Base-by-base conservation (phyloP, 2,329 filamentous ascomycete species). In the Pseudopyricularia cyperi region DNA sequence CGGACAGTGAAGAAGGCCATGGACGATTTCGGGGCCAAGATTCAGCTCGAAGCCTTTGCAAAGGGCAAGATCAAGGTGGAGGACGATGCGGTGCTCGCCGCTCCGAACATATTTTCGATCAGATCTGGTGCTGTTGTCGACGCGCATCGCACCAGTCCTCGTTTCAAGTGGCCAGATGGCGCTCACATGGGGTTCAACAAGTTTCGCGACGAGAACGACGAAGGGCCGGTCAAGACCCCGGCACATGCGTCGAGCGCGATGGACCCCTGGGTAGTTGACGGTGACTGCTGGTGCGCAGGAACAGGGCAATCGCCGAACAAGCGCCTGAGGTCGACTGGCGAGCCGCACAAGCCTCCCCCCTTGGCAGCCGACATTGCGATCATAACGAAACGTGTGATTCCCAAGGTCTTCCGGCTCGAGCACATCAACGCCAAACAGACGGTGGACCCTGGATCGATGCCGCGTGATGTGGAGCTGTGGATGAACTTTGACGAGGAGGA, bases 201-300 rank as follows among this genome's bases (percentile, higher is more conserved):
- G 12, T 44, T 44, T 11, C 17, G 15, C 12, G 24, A 17, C 11
- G 39, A 44, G 39, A 44, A 44, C 39, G 15, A 2, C 2, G 24
- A 44, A 24, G 39, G 39, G 3, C 39, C 39, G 3, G 24, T 44
- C 39, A 44, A 24, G 39, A 44, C 12, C 19, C 39, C 39, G 19
- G 3, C 7, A 3, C 24, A n/a, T 7, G 39, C 39, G 11, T 17
- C 17, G 24, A 44, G 39, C 39, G 39, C 85, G 1, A 72, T 95
- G 2, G 63, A 67, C 2, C 68, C 72, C 3, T 95, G 90, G 89
- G 71, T 82, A 9, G 87, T 95, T 48, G 76, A 84, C 33, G 87
- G 86, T 19, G 87, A 97, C 55, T 94, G 89, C 66, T 97, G 89
- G 86, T 97, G 91, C 65, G 82, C 84, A 4, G 74, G 71, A 3